phyloP scores from a whole-genome alignment of 305 asterid genomes.

The Fraxinus platypoda region DNA sequence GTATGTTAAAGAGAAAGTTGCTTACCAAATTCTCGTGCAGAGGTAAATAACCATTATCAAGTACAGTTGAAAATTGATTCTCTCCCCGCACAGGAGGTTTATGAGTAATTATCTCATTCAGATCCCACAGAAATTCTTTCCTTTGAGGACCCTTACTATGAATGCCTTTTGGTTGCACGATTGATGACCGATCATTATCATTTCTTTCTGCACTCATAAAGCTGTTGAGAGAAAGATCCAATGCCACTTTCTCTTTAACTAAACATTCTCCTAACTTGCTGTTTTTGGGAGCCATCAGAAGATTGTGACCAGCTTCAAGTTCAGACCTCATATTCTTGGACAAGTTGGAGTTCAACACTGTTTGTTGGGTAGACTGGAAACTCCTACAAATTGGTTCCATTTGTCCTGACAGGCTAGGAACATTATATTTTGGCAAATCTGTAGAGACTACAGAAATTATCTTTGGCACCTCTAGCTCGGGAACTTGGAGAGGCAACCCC shows the following conservation, averaged over 20 bases:
- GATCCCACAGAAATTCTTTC: slow-evolving; percentile 33
- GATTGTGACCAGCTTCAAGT: slow-evolving; percentile 22
- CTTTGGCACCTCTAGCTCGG: slow-evolving; percentile 15
- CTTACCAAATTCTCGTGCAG: slow-evolving; percentile 44
- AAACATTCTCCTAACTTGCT: slow-evolving; percentile 19
- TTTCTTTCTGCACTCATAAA: slow-evolving; percentile 25
- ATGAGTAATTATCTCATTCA: slow-evolving; percentile 45
- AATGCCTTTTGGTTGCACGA: slow-evolving; percentile 30
- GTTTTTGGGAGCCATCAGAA: slow-evolving; percentile 22
- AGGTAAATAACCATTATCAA: slow-evolving; percentile 31
- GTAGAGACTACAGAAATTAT: slow-evolving; percentile 18
- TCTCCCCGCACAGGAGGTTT: slow-evolving; percentile 27
- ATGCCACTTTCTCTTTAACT: slow-evolving; percentile 23
- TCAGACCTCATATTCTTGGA: slow-evolving; percentile 28
- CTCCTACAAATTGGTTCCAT: slow-evolving; percentile 17
- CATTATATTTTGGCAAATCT: slow-evolving; percentile 22
- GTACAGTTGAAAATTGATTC: slow-evolving; percentile 27
- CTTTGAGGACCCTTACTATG: neutral
- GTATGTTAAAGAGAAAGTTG: slow-evolving; percentile 4
- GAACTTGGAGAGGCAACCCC: slow-evolving; percentile 3
- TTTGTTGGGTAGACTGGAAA: slow-evolving; percentile 14
- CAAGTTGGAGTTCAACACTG: slow-evolving; percentile 9
- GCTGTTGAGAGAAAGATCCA: slow-evolving; percentile 47
- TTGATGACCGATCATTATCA: slow-evolving; percentile 11
- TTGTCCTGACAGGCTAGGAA: slow-evolving; percentile 23